Base-by-base conservation (phyloP, 2,329 filamentous ascomycete genomes). In the Stylonectria norvegica region DNA sequence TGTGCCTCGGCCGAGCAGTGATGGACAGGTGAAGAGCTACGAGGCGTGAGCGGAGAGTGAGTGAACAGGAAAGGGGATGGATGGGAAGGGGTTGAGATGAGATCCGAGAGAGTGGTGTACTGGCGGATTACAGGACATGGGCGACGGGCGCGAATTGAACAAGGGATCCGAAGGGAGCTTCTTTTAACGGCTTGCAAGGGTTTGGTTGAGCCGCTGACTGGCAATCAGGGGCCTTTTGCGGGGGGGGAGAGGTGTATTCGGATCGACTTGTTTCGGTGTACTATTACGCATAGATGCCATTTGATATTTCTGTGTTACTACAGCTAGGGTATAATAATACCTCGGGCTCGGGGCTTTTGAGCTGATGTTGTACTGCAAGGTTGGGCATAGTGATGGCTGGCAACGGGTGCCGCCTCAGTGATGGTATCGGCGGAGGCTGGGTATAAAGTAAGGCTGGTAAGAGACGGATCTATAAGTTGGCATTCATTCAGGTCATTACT, bases 1-100 rank as follows among this genome's bases (percentile, higher is more conserved):
- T 7, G 68, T 79, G 37, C 75, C 76, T 52, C 77, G 78, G 11
- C 65, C 78, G 38, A 78, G 77, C 56, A 72, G 66, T 19, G 70
- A 74, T 40, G 74, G 75, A 4, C 70, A 71, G 40, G 66, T 78
- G 48, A 83, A 81, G 64, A 78, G 68, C 52, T 76, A 72, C 47
- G 77, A 81, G 57, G 71, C 73, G 40, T 80, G 65, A 57, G 42
- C 18, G 10, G 29, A 20, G 12, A 32, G 10, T 25, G 11, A 35
- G 34, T 18, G 19, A n/a, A 15, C 16, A 29, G 19, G 34, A 40
- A 34, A 27, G 19, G 15, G 34, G 34, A 30, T n/a, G 40, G 25
- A 20, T 15, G 27, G 32, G 10, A 29, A 6, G 23, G 37, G 16
- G 25, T n/a, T 35, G 32, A 30, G 33, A 30, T 17, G 11, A 29